phyloP scores from a whole-genome alignment of 768 basidiomycete species.

The Galerina marginata region DNA sequence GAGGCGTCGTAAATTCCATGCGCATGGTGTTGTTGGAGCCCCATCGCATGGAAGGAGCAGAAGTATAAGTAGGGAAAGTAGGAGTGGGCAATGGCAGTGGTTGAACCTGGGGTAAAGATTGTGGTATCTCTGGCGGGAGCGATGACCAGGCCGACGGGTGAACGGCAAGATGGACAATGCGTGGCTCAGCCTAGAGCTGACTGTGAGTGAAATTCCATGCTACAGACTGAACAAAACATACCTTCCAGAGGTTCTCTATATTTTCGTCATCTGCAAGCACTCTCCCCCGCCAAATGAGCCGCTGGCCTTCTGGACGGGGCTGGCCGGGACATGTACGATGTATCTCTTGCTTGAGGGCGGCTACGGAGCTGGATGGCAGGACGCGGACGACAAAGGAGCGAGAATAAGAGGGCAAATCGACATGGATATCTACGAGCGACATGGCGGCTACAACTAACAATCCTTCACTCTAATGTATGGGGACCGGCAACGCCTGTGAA shows the following conservation, averaged over 20 bases:
- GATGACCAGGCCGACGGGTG: slow-evolving; percentile 78
- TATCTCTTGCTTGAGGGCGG: slow-evolving; percentile 74
- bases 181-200: slow-evolving; percentile 57
- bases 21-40: not conserved
- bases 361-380: slow-evolving; percentile 51
- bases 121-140: slow-evolving; percentile 47
- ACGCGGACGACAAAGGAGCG: slow-evolving; percentile 67
- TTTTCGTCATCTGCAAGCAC: slow-evolving; percentile 67
- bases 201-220: not conserved
- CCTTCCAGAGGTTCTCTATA: slow-evolving; percentile 74
- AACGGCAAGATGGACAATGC: slow-evolving; percentile 77
- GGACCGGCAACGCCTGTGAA: no score
- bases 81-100: slow-evolving; percentile 13
- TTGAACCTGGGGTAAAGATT: slow-evolving; percentile 13
- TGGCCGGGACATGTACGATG: slow-evolving; percentile 61
- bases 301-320: slow-evolving; percentile 73
- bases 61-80: slow-evolving; percentile 4
- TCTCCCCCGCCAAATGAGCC: slow-evolving; percentile 78
- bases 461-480: no score
- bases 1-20: not conserved
- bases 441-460: slow-evolving; percentile 27
- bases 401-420: slow-evolving; percentile 79
- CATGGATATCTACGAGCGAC: slow-evolving; percentile 56
- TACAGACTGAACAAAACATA: slow-evolving; percentile 32
- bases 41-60: not conserved